A percentile compares a stretch with the other conserved stretches of the same genome.
Evolutionary conservation across 1,284 basidiomycete species (phyloP).

Genomic region (Cryptococcus sp.): DNA sequence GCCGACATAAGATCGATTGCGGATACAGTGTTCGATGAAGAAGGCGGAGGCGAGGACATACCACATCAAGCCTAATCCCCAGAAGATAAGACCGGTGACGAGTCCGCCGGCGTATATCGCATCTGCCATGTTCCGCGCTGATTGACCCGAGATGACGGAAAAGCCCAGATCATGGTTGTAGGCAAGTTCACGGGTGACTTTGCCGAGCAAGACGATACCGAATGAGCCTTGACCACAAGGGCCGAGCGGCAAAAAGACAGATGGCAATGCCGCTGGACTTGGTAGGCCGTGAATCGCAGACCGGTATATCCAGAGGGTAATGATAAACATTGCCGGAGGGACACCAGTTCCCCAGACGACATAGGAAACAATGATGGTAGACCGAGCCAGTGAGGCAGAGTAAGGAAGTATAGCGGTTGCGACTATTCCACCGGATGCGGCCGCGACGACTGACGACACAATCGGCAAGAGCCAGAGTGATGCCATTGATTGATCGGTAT

Average conservation of each 20-base stretch:
- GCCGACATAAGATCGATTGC: slow-evolving; percentile 15
- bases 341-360: slow-evolving; percentile 49
- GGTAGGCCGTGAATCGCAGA: slow-evolving; percentile 48
- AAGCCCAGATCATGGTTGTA: slow-evolving; percentile 42
- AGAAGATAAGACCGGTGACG: slow-evolving; percentile 44
- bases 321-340: slow-evolving; percentile 54
- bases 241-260: slow-evolving; percentile 58
- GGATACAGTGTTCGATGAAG: slow-evolving; percentile 19
- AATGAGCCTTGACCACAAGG: slow-evolving; percentile 60
- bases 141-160: slow-evolving; percentile 39
- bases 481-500: slow-evolving; percentile 57
- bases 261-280: slow-evolving; percentile 53
- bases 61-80: slow-evolving; percentile 51
- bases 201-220: slow-evolving; percentile 55
- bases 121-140: slow-evolving; percentile 28
- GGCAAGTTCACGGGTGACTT: slow-evolving; percentile 50
- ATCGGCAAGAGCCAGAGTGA: slow-evolving; percentile 66
- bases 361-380: slow-evolving; percentile 55
- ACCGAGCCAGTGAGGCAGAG: slow-evolving; percentile 53
- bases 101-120: slow-evolving; percentile 48
- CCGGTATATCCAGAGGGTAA: slow-evolving; percentile 57
- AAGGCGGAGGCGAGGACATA: slow-evolving; percentile 42
- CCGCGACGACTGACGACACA: slow-evolving; percentile 64
- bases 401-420: slow-evolving; percentile 53
- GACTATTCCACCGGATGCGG: slow-evolving; percentile 61